Evolutionary conservation across 768 basidiomycete species (phyloP).

Genomic region (Leccinum variicolor): DNA sequence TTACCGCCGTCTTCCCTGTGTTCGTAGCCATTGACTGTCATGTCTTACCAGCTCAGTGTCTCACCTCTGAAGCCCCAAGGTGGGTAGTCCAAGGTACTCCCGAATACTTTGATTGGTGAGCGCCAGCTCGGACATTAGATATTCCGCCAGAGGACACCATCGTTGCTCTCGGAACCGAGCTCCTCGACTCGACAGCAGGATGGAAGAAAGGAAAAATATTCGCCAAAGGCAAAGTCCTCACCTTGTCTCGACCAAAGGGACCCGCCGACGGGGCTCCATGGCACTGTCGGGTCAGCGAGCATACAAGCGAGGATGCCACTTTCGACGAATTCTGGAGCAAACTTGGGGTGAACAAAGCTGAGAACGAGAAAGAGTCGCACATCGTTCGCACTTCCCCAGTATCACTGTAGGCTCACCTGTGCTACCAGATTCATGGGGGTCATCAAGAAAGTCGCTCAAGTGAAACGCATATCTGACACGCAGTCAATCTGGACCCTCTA

Average conservation of each 20-base stretch:
- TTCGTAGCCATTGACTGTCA: conserved; percentile 10
- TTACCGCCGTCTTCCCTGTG: conserved; percentile 3
- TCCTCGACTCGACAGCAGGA: conserved; percentile 52
- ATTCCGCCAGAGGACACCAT: conserved; percentile 60
- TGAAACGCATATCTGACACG: conserved; percentile 62
- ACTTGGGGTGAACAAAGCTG: conserved; percentile 60
- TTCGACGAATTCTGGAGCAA: conserved; percentile 75
- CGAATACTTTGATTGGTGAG: background rate
- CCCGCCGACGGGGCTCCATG: conserved; percentile 57
- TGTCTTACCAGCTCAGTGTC: conserved; percentile 39
- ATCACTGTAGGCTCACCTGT: background rate
- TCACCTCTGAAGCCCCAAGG: conserved; percentile 38
- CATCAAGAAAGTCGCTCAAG: conserved; percentile 57
- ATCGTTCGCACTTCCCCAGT: background rate
- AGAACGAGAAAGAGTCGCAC: conserved; percentile 65
- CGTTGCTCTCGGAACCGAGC: conserved; percentile 47
- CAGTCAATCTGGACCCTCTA: conserved; percentile 68
- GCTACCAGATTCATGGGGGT: conserved; percentile 57
- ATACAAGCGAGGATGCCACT: conserved; percentile 59
- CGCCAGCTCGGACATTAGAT: conserved; percentile 34
- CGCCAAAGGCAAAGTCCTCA: conserved; percentile 52
- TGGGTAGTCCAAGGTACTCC: conserved; percentile 14
- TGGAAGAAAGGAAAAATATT: conserved; percentile 73
- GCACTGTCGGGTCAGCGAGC: conserved; percentile 68
- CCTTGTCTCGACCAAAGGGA: conserved; percentile 49